Conservation (phyloP, 2,329 filamentous ascomycete species). For the Capronia coronata region DNA sequence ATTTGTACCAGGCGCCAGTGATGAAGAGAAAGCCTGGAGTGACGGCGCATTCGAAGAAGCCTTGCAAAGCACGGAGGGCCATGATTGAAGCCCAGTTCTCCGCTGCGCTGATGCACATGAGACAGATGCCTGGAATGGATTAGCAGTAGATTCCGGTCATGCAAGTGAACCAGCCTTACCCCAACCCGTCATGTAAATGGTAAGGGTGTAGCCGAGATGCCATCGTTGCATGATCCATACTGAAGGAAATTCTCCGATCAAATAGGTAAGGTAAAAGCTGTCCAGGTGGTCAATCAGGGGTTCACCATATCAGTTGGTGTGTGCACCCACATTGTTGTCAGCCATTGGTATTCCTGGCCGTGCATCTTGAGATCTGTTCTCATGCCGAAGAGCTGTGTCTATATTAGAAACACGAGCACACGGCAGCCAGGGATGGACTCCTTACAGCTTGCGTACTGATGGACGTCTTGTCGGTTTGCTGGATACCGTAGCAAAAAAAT, state of each 20-base stretch:
- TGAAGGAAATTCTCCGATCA: conserved; percentile 33
- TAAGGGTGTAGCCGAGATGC: conserved; percentile 28
- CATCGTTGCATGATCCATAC: conserved; percentile 31
- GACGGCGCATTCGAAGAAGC: conserved; percentile 37
- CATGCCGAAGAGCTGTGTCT: conserved; percentile 31
- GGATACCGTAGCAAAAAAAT: conserved; percentile 43
- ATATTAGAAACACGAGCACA: no score
- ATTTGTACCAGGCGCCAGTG: conserved; percentile 34
- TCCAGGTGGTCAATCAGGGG: no score
- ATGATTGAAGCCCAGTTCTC: conserved; percentile 34
- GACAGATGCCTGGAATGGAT: conserved; percentile 6
- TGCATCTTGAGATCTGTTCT: conserved; percentile 29
- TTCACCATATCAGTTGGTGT: no score
- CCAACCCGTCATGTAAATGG: conserved; percentile 31
- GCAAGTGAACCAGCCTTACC: conserved; percentile 20
- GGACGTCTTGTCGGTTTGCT: conserved; percentile 45
- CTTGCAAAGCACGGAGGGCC: conserved; percentile 34
- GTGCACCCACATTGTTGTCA: conserved; percentile 6
- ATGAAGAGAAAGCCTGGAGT: conserved; percentile 34
- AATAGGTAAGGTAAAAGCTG: conserved; percentile 31
- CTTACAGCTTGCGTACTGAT: conserved; percentile 34
- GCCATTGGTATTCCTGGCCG: conserved; percentile 27
- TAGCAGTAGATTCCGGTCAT: no score
- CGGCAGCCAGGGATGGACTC: no score
- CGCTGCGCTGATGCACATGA: conserved; percentile 22